Percentiles rank a stretch among this genome's conserved stretches.
phyloP scores from a whole-genome alignment of 23 red algal genomes.

The Gracilariopsis chorda region DNA sequence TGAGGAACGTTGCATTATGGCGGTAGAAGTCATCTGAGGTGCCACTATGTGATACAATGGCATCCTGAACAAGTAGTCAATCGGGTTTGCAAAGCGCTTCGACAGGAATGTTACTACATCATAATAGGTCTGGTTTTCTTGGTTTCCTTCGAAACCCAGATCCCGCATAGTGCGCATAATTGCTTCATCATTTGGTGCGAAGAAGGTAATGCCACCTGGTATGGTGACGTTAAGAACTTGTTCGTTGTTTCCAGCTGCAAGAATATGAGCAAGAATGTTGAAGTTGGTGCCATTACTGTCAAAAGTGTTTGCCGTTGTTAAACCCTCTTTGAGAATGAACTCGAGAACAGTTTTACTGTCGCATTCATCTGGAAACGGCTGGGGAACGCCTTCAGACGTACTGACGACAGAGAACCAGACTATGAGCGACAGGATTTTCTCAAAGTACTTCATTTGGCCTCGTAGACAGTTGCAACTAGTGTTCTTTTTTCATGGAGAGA shows the following conservation, averaged over 20 bases:
- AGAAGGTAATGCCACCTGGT: constrained; percentile 21
- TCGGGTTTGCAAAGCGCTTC: constrained; percentile 25
- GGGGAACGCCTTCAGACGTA: constrained; percentile 8
- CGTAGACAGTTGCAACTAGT: no score
- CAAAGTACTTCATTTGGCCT: no score
- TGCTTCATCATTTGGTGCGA: constrained; percentile 41
- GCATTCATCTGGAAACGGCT: not conserved
- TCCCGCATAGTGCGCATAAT: constrained; percentile 29
- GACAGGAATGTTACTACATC: constrained; percentile 1
- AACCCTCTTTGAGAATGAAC: not conserved
- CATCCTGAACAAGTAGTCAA: not conserved
- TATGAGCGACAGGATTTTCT: no score
- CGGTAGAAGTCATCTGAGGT: not conserved
- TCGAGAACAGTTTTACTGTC: not conserved
- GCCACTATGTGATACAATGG: constrained; percentile 14
- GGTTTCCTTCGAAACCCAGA: not conserved
- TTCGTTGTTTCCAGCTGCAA: not conserved
- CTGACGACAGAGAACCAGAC: no score
- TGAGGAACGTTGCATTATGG: not conserved
- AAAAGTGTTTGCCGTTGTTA: not conserved
- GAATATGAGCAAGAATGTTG: constrained; percentile 17
- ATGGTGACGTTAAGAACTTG: not conserved
- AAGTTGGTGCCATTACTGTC: not conserved
- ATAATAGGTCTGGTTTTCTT: not conserved
- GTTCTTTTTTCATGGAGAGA: no score